Conservation (phyloP, 345 rosid species). For the Rhodamnia rubescens region DNA sequence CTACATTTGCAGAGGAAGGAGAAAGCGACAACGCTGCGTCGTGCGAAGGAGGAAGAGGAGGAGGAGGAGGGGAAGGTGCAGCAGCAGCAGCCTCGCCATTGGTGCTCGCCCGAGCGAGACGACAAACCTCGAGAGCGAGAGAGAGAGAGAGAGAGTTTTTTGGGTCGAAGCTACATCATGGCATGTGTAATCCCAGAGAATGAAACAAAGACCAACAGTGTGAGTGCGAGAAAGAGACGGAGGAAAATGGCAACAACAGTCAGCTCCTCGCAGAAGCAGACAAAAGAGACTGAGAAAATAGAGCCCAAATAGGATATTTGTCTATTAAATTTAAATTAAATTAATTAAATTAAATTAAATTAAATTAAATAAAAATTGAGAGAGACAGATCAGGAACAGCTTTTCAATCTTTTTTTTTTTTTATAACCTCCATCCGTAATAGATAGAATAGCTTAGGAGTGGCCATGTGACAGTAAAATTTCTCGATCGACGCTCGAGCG, state of each 20-base stretch:
- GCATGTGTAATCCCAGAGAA: neutral
- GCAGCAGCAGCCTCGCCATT: conserved; percentile 1
- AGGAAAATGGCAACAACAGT: neutral
- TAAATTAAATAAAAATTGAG: neutral
- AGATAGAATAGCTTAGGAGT: neutral
- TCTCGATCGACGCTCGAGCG: neutral
- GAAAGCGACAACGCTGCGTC: neutral
- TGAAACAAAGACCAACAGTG: neutral
- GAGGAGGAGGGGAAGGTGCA: neutral
- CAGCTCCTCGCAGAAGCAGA: neutral
- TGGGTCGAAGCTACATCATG: neutral
- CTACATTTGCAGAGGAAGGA: conserved; percentile 4
- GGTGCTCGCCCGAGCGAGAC: neutral
- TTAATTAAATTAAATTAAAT: neutral
- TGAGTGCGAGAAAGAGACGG: neutral
- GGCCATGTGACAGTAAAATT: neutral
- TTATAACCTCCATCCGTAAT: neutral
- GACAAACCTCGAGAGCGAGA: neutral
- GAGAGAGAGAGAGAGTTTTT: neutral
- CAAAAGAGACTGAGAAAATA: neutral
- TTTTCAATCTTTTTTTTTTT: neutral
- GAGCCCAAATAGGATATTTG: neutral
- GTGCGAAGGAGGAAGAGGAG: conserved; percentile 1
- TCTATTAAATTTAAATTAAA: too few relatives aligned
- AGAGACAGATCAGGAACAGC: neutral